Evolutionary conservation across 345 rosid genomes (phyloP).

Genomic region (Moricandia arvensis): DNA sequence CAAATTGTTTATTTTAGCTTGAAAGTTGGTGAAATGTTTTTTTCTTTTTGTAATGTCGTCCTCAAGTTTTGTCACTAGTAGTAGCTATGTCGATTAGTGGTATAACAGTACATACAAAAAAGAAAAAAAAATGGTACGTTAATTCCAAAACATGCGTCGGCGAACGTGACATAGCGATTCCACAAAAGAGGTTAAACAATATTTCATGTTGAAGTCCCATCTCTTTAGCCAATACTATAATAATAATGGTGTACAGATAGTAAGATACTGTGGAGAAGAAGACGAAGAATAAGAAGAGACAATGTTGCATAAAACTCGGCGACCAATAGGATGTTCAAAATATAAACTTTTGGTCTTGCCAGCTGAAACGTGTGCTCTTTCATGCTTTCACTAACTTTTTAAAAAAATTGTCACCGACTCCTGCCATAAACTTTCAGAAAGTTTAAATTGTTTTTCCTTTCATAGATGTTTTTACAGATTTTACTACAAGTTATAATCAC

Average conservation of each 20-base stretch:
- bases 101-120: not conserved
- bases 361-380: not conserved
- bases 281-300: not conserved
- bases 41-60: not conserved
- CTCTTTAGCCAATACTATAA: constrained; percentile 8
- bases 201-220: constrained; percentile 7
- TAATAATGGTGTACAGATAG: constrained; percentile 1
- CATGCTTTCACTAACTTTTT: not conserved
- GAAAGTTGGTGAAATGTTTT: not conserved
- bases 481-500: not conserved
- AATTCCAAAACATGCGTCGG: constrained; percentile 29
- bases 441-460: not conserved
- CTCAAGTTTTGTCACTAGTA: constrained; percentile 8
- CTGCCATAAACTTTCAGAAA: not conserved
- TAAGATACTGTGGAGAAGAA: not conserved
- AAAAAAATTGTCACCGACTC: not conserved
- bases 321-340: not conserved
- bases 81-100: not conserved
- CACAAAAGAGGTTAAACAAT: constrained; percentile 18
- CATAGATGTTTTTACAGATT: not conserved
- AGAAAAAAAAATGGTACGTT: constrained; percentile 15
- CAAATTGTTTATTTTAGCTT: not conserved
- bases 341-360: constrained; percentile 2
- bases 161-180: constrained; percentile 16
- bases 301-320: constrained; percentile 24